Conservation (phyloP, 345 rosid species). For the Corchorus capsularis region DNA sequence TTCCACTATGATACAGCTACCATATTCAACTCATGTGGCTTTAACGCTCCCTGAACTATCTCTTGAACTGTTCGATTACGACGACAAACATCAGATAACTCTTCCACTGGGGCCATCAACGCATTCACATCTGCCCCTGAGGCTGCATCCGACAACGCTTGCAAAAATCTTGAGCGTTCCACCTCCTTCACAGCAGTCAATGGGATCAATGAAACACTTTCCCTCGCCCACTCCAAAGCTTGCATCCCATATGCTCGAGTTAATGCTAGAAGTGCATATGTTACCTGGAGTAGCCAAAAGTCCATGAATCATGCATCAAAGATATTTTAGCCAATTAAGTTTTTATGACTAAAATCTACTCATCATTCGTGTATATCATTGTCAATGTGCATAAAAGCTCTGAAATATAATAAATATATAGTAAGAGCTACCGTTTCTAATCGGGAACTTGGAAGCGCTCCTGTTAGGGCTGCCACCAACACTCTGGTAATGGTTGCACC, state of each 20-base stretch:
- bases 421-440: constrained; percentile 64
- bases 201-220: constrained; percentile 71
- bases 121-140: constrained; percentile 68
- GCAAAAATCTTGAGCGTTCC: constrained; percentile 68
- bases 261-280: constrained; percentile 73
- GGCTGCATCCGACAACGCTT: constrained; percentile 74
- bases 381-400: background rate
- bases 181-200: constrained; percentile 69
- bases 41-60: constrained; percentile 86
- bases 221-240: constrained; percentile 84
- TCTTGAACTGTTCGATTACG: constrained; percentile 93
- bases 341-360: background rate
- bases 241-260: constrained; percentile 62
- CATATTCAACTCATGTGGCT: constrained; percentile 75
- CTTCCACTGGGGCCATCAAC: constrained; percentile 70
- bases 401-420: background rate
- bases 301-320: background rate
- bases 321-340: background rate
- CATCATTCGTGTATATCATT: background rate
- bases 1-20: constrained; percentile 51
- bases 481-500: constrained; percentile 82
- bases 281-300: constrained; percentile 48
- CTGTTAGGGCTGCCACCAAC: constrained; percentile 82
- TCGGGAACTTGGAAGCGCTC: constrained; percentile 97
- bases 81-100: constrained; percentile 89